Evolutionary conservation across 106 monocot species (phyloP).

Genomic region (Posidonia australis): DNA sequence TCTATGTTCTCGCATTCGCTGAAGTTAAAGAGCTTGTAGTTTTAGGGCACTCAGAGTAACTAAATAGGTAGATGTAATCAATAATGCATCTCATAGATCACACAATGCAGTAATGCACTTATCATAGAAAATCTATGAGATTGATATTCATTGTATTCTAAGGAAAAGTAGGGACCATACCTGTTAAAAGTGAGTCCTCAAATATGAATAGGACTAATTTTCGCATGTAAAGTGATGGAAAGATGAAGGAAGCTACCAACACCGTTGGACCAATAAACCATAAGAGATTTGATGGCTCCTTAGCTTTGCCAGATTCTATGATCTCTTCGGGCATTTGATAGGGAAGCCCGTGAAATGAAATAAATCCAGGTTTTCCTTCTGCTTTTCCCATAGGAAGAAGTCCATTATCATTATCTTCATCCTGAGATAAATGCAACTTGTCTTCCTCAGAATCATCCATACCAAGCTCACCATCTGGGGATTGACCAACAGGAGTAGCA

Average conservation of each 20-base stretch:
- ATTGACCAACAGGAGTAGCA: slow-evolving; percentile 29
- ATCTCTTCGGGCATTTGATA: slow-evolving; percentile 23
- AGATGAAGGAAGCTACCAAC: slow-evolving; percentile 72
- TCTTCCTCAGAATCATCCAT: slow-evolving; percentile 14
- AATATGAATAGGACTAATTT: slow-evolving; percentile 54
- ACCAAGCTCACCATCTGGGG: slow-evolving; percentile 18
- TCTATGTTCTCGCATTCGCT: no score
- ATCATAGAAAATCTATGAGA: no score
- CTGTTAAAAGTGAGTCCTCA: slow-evolving; percentile 91
- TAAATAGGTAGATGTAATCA: no score
- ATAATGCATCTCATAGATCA: no score
- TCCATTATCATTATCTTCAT: slow-evolving; percentile 14
- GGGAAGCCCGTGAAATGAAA: slow-evolving; percentile 45
- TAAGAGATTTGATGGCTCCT: slow-evolving; percentile 34
- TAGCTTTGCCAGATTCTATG: slow-evolving; percentile 13
- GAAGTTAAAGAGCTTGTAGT: no score
- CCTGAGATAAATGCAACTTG: slow-evolving; percentile 3
- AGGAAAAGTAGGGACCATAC: slow-evolving; percentile 16
- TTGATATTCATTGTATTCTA: no score
- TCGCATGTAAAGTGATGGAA: slow-evolving; percentile 83
- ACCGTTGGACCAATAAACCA: slow-evolving; percentile 85
- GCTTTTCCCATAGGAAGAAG: slow-evolving; percentile 8
- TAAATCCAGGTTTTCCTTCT: slow-evolving; percentile 59
- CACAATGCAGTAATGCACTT: no score
- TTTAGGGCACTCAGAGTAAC: no score